Base-by-base conservation (phyloP, 257 asterid species). In the Lycium ferocissimum region DNA sequence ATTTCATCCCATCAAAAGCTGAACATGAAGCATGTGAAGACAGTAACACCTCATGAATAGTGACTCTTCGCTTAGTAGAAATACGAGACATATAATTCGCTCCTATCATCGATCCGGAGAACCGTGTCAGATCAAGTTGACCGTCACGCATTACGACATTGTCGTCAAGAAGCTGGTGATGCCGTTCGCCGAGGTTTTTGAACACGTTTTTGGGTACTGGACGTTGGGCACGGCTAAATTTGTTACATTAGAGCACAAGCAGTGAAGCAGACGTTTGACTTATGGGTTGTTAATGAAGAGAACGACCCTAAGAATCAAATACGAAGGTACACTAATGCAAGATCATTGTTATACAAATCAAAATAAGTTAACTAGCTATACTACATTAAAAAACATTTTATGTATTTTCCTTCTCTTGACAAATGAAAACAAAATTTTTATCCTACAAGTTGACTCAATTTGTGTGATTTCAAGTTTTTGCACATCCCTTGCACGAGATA, bases 151-250 rank as follows among this genome's bases (percentile, higher is more conserved):
- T 9, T 40, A 71, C 13, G 79, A 71, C 33, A 22, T 14, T 12
- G 9, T 40, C 33, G 9, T 13, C 7, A 45, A 33, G 13, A 17
- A 11, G 53, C 5, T 93, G 5, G 26, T 88, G 0, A 51, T 92
- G 12, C 72, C 93, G 1, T 92, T 83, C 51, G 7, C 47, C 4
- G 92, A 91, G 56, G 79, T 92, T 7, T 90, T 93, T 6, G 86
- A 90, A 62, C 83, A 89, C 53, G 57, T 93, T 20, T 85, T 93
- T 2, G 87, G 93, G 2, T 85, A 91, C 9, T 93, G 95, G 95
- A 87, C 75, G 35, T 65, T 90, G 15, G 33, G 71, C 69, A 85
- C 88, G 93, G 90, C 91, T 1, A 89, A 82, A 12, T 87, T 85
- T 26, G 53, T 88, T 0, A 90, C 87, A 6, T 58, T 12, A 18